A percentile compares a stretch with the other conserved stretches of the same genome.
phyloP scores from a whole-genome alignment of 1,139 yeast genomes.

The Insectozyma bohioensis region DNA sequence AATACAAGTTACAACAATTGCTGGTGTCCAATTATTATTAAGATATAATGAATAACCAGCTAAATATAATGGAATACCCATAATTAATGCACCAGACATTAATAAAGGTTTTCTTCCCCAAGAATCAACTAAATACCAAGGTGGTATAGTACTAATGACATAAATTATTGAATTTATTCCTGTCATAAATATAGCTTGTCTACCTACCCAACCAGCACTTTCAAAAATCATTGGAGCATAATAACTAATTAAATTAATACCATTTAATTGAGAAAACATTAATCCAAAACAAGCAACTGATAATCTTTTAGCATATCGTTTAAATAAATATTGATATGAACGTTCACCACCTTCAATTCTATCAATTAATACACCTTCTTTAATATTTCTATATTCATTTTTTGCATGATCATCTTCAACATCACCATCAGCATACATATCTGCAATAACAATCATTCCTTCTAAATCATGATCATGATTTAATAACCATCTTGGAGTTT shows the following conservation, averaged over 20 bases:
- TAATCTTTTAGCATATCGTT: conserved; percentile 68
- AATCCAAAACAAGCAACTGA: conserved; percentile 89
- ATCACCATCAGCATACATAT: conserved; percentile 47
- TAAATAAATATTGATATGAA: conserved; percentile 65
- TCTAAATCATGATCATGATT: conserved; percentile 89
- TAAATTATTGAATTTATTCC: conserved; percentile 84
- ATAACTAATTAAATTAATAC: conserved; percentile 88
- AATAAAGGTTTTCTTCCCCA: conserved; percentile 83
- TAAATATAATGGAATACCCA: conserved; percentile 68
- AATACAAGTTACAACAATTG: conserved; percentile 71
- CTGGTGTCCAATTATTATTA: conserved; percentile 63
- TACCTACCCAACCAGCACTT: conserved; percentile 92
- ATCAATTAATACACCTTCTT: conserved; percentile 51
- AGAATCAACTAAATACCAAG: conserved; percentile 85
- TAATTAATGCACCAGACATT: conserved; percentile 71
- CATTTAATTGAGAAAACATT: conserved; percentile 89
- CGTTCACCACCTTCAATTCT: conserved; percentile 73
- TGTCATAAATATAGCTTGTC: conserved; percentile 87
- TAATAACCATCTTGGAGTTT: conserved; percentile 86
- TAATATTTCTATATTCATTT: conserved; percentile 48
- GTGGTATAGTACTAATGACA: conserved; percentile 75
- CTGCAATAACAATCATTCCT: conserved; percentile 58
- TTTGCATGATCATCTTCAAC: conserved; percentile 65
- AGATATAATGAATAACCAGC: conserved; percentile 69
- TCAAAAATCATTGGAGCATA: conserved; percentile 94